Evolutionary conservation across 2,329 filamentous ascomycete genomes (phyloP).

Genomic region (Volutella citrinella): DNA sequence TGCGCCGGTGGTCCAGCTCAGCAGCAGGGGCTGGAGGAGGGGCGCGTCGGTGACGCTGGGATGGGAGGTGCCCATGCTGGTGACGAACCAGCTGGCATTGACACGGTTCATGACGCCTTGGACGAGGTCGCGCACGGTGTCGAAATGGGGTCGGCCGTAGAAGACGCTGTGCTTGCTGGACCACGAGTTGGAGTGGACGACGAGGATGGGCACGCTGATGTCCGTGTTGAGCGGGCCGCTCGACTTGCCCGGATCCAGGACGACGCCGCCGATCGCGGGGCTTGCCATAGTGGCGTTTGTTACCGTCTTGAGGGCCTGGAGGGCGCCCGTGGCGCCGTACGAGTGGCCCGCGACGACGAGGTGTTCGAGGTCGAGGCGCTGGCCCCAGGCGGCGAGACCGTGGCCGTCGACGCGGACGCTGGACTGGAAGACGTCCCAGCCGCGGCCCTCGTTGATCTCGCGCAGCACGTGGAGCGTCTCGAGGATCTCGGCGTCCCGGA

Average conservation of each 20-base stretch:
- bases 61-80: constrained; percentile 54
- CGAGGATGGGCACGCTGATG: constrained; percentile 54
- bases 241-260: constrained; percentile 64
- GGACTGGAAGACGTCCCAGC: constrained; percentile 28
- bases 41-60: constrained; percentile 66
- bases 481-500: constrained; percentile 49
- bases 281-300: constrained; percentile 30
- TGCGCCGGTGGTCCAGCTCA: constrained; percentile 60
- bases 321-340: constrained; percentile 62
- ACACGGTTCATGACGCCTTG: constrained; percentile 41
- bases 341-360: constrained; percentile 62
- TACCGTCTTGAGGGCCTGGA: constrained; percentile 57
- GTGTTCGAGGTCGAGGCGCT: constrained; percentile 50
- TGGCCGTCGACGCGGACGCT: constrained; percentile 49
- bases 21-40: constrained; percentile 57
- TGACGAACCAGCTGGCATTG: constrained; percentile 52
- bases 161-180: constrained; percentile 55
- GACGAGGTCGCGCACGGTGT: constrained; percentile 57
- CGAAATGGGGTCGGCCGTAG: constrained; percentile 62
- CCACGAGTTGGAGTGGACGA: constrained; percentile 66
- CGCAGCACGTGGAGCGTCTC: constrained; percentile 40
- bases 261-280: constrained; percentile 53
- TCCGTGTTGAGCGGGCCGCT: constrained; percentile 60
- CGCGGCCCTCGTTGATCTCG: constrained; percentile 38
- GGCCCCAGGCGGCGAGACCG: constrained; percentile 47